These are phyloP conservation scores for Chlamydomonas asymmetrica DNA, from an alignment of 139 green algal species.

Conservation along the genomic window DNA sequence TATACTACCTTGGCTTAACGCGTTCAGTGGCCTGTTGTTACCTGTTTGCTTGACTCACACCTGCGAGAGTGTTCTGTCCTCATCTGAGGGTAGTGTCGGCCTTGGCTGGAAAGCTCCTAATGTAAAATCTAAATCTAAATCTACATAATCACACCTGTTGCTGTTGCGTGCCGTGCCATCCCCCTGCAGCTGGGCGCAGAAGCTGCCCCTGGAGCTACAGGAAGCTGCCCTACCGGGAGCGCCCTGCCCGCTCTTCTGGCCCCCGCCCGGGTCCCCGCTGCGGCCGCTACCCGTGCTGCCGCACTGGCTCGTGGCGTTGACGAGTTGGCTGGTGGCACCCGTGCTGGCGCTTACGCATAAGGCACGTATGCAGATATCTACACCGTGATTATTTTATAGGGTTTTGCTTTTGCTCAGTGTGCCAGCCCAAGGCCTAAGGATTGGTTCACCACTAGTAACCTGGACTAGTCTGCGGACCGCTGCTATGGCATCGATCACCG, in stretches of 20 bases:
- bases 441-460: background rate
- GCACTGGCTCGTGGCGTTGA: constrained; percentile 1
- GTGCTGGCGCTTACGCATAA: background rate
- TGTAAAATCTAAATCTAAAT: too few species aligned
- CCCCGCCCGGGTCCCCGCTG: background rate
- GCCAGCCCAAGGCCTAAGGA: background rate
- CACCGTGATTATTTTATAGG: background rate
- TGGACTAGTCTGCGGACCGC: too few species aligned
- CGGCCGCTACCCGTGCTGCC: background rate
- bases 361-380: too few species aligned
- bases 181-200: constrained; percentile 18
- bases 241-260: constrained; percentile 33
- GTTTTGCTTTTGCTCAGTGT: background rate
- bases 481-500: too few species aligned
- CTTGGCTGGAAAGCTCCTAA: too few species aligned
- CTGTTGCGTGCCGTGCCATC: background rate
- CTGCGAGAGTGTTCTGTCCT: background rate
- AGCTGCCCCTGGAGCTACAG: constrained; percentile 8
- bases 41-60: background rate
- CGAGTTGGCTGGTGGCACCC: constrained; percentile 4
- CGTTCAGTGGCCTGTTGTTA: too few species aligned
- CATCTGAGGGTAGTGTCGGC: too few species aligned
- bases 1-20: too few species aligned
- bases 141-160: background rate
- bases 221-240: constrained; percentile 18